Percentiles rank a stretch among this genome's conserved stretches.
Evolutionary conservation across 176 grass and related monocot genomes (phyloP).

Genomic region (Oryza punctata): DNA sequence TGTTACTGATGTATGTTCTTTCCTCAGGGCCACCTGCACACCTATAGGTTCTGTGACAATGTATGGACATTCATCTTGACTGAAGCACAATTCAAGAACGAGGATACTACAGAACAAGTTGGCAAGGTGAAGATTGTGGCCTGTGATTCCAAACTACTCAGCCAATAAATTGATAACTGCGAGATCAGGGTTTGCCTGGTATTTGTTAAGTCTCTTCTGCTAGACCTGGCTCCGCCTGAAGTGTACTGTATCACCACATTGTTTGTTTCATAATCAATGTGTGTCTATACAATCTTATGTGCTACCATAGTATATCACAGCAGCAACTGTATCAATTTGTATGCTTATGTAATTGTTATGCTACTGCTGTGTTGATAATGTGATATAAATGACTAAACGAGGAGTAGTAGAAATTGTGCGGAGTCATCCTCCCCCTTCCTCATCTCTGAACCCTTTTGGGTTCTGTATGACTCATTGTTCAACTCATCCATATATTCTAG

Average conservation of each 20-base stretch:
- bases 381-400: slow-evolving; percentile 24
- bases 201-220: not conserved
- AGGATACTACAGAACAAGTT: slow-evolving; percentile 55
- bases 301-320: not conserved
- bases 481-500: not conserved
- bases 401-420: not conserved
- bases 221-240: slow-evolving; percentile 3
- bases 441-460: not conserved
- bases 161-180: slow-evolving; percentile 40
- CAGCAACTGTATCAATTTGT: not conserved
- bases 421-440: not conserved
- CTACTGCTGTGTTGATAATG: slow-evolving; percentile 27
- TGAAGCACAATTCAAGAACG: slow-evolving; percentile 74
- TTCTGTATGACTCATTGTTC: slow-evolving; percentile 1
- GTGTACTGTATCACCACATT: not conserved
- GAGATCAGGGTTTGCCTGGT: slow-evolving; percentile 4
- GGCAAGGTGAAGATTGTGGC: slow-evolving; percentile 94
- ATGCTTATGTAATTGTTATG: slow-evolving; percentile 16
- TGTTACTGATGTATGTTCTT: not conserved
- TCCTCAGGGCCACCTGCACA: slow-evolving; percentile 86
- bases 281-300: slow-evolving; percentile 40
- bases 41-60: slow-evolving; percentile 98
- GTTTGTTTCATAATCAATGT: not conserved
- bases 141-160: slow-evolving; percentile 86
- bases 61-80: slow-evolving; percentile 94